Evolutionary conservation across 495 filamentous ascomycete genomes (phyloP).

Genomic region (Cenococcum geophilum): DNA sequence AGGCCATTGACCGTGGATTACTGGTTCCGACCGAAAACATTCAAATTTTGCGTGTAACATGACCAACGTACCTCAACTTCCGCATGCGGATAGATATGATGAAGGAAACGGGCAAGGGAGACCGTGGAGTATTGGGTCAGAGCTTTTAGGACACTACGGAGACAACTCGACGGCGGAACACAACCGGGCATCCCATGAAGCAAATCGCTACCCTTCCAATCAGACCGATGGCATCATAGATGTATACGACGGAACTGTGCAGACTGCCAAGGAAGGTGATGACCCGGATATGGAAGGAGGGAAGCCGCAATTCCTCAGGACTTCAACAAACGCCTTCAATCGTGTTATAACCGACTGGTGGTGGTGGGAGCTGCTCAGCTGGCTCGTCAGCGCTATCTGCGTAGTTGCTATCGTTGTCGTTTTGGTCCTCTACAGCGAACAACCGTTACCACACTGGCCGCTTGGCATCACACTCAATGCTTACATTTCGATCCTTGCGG

Average conservation of each 20-base stretch:
- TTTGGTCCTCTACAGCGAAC: constrained; percentile 11
- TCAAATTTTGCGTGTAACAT: not conserved
- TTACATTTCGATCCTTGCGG: constrained; percentile 20
- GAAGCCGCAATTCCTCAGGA: constrained; percentile 2
- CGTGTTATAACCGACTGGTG: constrained; percentile 24
- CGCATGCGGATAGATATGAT: not conserved
- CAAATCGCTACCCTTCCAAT: not conserved
- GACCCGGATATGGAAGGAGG: not conserved
- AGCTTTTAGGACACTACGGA: constrained; percentile 5
- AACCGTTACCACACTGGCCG: constrained; percentile 13
- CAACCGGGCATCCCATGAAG: not conserved
- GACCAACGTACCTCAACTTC: not conserved
- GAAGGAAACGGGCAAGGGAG: not conserved
- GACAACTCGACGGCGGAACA: not conserved
- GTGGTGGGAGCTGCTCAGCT: constrained; percentile 24
- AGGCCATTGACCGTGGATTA: not conserved
- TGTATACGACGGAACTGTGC: not conserved
- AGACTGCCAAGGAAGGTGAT: not conserved
- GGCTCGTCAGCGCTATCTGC: constrained; percentile 9
- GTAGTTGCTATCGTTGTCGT: constrained; percentile 16
- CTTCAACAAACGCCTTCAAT: constrained; percentile 17
- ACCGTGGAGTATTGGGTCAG: constrained; percentile 12
- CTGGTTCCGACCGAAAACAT: not conserved
- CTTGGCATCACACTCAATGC: constrained; percentile 19
- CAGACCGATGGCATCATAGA: not conserved